Base-by-base conservation (phyloP, 2,329 filamentous ascomycete genomes). In the Cryphonectria carpinicola region DNA sequence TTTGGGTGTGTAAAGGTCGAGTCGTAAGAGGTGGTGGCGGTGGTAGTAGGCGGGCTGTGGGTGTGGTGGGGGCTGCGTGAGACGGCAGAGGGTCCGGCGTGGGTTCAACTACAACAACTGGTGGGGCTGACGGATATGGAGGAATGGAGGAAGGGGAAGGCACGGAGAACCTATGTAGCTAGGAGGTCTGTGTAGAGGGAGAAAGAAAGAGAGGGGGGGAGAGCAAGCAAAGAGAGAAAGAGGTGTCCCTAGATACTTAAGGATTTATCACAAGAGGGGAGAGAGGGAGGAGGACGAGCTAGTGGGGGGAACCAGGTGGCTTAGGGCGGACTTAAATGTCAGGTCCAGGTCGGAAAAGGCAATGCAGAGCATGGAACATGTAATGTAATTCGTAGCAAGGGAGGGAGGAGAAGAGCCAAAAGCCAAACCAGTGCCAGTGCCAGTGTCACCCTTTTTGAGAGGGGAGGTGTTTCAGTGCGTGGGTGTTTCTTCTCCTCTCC, bases 251-350 rank as follows among this genome's bases (percentile, higher is more conserved):
- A 49, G 46, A 49, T 49, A 49, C 32, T 32, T 32, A 32, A 32
- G 32, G 32, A 32, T 19, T 35, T 28, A 22, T 32, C 35, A 39
- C 58, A 32, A 32, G 58, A 39, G 35, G 28, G 32, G 7, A 11
- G 56, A 39, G 35, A 61, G 58, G 35, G 35, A n/a, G 35, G 58
- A n/a, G 13, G 32, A 39, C 35, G 28, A 32, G 25, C 54, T 58
- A 58, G 25, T 49, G 54, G 25, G 54, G 54, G 54, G 54, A 32
- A 32, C 25, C 54, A 58, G 28, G 54, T 32, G 54, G 54, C 25
- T 32, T 32, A 61, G 58, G 58, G 35, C 32, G 58, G 22, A 22
- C 58, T 61, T 61, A 61, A 61, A 39, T 39, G 32, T 58, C 54
- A 32, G 25, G 54, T 32, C 25, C 52, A 37, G 19, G 56, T 60